Conservation (phyloP, 345 rosid species). For the Eucalyptus lansdowneana region DNA sequence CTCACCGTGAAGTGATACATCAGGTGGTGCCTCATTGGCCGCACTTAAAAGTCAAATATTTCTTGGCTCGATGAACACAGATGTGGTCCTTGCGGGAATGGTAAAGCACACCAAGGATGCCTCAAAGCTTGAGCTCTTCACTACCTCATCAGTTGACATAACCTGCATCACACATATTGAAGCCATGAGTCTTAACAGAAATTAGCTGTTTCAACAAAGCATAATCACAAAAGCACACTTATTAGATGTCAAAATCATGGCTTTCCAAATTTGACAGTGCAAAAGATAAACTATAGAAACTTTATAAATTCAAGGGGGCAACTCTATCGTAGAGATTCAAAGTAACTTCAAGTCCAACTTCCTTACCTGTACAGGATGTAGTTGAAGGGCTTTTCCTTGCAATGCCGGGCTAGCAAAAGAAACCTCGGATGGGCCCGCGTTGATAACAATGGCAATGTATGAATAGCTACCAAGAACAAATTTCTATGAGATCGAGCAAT, state of each 20-base stretch:
- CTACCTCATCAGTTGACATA: conserved; percentile 44
- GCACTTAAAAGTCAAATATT: conserved; percentile 1
- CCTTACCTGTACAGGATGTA: conserved; percentile 78
- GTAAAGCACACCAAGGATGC: conserved; percentile 41
- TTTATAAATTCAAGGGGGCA: neutral
- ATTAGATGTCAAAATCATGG: neutral
- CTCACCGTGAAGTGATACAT: neutral
- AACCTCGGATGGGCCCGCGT: conserved; percentile 47
- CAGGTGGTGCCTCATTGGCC: neutral
- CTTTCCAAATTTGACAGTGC: neutral
- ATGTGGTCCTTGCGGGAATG: conserved; percentile 51
- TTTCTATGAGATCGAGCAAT: neutral
- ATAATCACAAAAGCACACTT: neutral
- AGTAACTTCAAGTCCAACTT: neutral
- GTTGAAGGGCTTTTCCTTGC: conserved; percentile 32
- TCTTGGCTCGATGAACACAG: conserved; percentile 65
- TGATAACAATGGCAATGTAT: conserved; percentile 55
- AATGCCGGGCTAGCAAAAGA: conserved; percentile 33
- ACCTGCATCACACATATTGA: conserved; percentile 16
- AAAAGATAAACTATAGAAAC: neutral
- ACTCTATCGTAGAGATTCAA: neutral
- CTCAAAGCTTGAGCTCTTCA: conserved; percentile 50
- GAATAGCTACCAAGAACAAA: conserved; percentile 40
- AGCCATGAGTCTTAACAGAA: neutral
- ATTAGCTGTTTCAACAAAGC: neutral